Evolutionary conservation across 31 red algal species (phyloP), one percentile per base, ranked within the genome.

Genomic region (Endocladia muricata): DNA sequence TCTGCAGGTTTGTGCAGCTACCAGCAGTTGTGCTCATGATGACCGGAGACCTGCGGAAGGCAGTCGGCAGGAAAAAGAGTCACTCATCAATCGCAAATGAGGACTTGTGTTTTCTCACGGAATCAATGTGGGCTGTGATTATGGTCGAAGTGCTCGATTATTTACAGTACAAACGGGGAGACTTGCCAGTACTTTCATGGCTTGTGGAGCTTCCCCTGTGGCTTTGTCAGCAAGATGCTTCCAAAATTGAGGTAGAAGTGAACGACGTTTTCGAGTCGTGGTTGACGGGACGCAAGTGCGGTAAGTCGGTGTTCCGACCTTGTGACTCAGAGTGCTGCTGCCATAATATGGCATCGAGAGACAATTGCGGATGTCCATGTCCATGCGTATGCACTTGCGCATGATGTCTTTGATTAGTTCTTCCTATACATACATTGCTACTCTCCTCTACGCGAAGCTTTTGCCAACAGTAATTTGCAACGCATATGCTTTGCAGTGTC

Each of bases 251-350:
- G 3, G 21, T 48, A 21, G 55, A 73, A 30, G 32, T 83, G 7
- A 68, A 83, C 66, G 36, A 22, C 37, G 55, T 83, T 38, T 83
- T 83, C 35, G 79, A 71, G 37, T 31, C 30, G 13, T 83, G 79
- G 79, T 73, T 73, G 38, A 37, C 66, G 37, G 79, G 79, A 3
- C 49, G 79, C n/a, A 62, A 59, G 17, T 83, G 79, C 29, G 79
- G 66, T 21, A 72, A 70, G 55, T 83, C 33, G 34, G 29, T 71
- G 36, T 15, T 52, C 6, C 52, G 55, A 29, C 79, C 79, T 17
- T 83, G 79, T 40, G 68, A 83, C 37, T 51, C 79, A 30, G 66
- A 83, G 57, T 83, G 79, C 39, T 83, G 79, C 38, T 83, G 79
- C 56, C 79, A 83, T 58, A 62, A 40, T 25, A 55, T 42, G 39